These are phyloP conservation scores for Olyra latifolia DNA, from an alignment of 176 grass and related monocot genomes.

Conservation along the genomic window DNA sequence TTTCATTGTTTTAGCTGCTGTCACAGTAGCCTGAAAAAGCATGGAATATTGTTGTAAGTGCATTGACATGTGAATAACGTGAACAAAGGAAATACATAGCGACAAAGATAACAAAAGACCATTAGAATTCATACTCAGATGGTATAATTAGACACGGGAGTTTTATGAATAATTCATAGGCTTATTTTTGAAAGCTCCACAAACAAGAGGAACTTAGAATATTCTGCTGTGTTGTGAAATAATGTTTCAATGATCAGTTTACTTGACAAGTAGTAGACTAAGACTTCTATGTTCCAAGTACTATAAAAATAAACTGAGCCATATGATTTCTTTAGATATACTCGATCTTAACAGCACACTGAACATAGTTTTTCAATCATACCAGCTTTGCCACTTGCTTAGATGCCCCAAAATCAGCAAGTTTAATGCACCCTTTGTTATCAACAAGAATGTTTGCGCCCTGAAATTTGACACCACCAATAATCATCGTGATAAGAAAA, in stretches of 20 bases:
- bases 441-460: conserved; percentile 99
- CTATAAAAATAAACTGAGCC: not conserved
- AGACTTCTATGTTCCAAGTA: not conserved
- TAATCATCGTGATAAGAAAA: conserved; percentile 12
- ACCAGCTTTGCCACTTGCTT: conserved; percentile 98
- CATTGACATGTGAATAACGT: conserved; percentile 24
- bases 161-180: not conserved
- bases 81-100: conserved; percentile 9
- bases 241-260: not conserved
- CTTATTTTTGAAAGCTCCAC: not conserved
- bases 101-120: not conserved
- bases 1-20: conserved; percentile 98
- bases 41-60: conserved; percentile 26
- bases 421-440: conserved; percentile 99
- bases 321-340: not conserved
- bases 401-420: conserved; percentile 98
- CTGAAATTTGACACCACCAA: conserved; percentile 45
- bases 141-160: not conserved
- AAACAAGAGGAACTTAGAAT: not conserved
- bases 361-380: conserved; percentile 11
- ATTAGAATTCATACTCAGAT: not conserved
- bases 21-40: conserved; percentile 83
- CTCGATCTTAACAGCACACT: conserved; percentile 14
- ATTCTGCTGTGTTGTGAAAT: not conserved
- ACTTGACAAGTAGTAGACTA: not conserved